Evolutionary conservation across 1,139 yeast species (phyloP).

Genomic region (Blastobotrys petasosporus): DNA sequence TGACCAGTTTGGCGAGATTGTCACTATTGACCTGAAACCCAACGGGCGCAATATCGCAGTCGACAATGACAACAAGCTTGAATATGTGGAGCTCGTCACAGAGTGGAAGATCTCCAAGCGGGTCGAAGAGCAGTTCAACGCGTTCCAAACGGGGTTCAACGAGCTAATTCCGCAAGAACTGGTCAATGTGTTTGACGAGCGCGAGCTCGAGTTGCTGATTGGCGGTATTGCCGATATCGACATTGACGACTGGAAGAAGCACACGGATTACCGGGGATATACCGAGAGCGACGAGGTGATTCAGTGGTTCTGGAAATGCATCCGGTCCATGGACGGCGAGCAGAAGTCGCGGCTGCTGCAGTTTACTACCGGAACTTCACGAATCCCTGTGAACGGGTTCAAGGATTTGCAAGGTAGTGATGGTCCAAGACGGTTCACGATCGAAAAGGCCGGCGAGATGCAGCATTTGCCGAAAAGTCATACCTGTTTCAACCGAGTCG

Average conservation of each 20-base stretch:
- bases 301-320: constrained; percentile 98
- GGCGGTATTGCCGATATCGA: constrained; percentile 99
- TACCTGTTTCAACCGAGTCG: constrained; percentile 91
- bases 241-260: constrained; percentile 97
- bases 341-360: constrained; percentile 93
- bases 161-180: constrained; percentile 95
- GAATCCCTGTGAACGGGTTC: constrained; percentile 98
- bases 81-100: constrained; percentile 88
- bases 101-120: constrained; percentile 95
- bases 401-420: constrained; percentile 97
- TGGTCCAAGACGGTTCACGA: constrained; percentile 97
- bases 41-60: constrained; percentile 85
- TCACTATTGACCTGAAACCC: constrained; percentile 83
- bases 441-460: constrained; percentile 94
- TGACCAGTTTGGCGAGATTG: constrained; percentile 91
- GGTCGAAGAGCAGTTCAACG: constrained; percentile 92
- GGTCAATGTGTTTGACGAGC: constrained; percentile 93
- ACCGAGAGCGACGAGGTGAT: constrained; percentile 94
- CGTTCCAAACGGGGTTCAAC: constrained; percentile 94
- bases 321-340: constrained; percentile 91
- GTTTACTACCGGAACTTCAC: constrained; percentile 96
- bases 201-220: constrained; percentile 90
- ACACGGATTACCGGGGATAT: constrained; percentile 96
- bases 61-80: constrained; percentile 89
- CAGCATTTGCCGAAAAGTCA: constrained; percentile 94